Conservation (phyloP, 164 flowering plant genomes). For the Tetrastigma voinierianum region DNA sequence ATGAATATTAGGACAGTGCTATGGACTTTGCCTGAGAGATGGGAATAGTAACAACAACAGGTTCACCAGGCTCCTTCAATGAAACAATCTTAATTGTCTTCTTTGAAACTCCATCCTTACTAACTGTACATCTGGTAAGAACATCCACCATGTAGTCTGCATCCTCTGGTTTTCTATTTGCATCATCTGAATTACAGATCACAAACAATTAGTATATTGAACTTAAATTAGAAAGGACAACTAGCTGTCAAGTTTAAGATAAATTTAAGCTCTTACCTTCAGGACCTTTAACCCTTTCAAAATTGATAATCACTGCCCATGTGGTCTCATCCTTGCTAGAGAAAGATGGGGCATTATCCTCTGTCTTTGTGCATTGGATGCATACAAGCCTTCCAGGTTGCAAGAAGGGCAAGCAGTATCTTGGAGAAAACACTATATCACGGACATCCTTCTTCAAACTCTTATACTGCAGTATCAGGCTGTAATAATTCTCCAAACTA, state of each 20-base stretch:
- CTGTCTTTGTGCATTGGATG: constrained; percentile 50
- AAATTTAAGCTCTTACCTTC: constrained; percentile 53
- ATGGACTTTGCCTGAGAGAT: constrained; percentile 58
- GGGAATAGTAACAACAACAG: constrained; percentile 80
- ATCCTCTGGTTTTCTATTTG: constrained; percentile 73
- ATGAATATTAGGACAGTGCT: neutral
- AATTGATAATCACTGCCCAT: constrained; percentile 91
- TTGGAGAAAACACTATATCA: constrained; percentile 75
- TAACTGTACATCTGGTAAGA: constrained; percentile 87
- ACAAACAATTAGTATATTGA: neutral
- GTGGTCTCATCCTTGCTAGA: constrained; percentile 65
- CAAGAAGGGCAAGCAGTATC: constrained; percentile 83
- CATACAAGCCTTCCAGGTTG: constrained; percentile 84
- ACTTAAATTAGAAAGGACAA: constrained; percentile 4
- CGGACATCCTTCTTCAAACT: constrained; percentile 77
- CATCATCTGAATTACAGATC: constrained; percentile 53
- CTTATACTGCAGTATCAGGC: constrained; percentile 63
- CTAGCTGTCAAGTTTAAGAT: neutral
- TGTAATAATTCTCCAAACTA: constrained; percentile 70
- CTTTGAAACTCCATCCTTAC: constrained; percentile 49
- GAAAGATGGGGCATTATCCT: constrained; percentile 53
- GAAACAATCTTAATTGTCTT: constrained; percentile 63
- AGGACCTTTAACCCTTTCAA: constrained; percentile 60
- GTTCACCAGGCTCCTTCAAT: constrained; percentile 73
- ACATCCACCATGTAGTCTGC: constrained; percentile 60